Evolutionary conservation across 495 filamentous ascomycete species (phyloP).

Genomic region (Annulohypoxylon stygium): DNA sequence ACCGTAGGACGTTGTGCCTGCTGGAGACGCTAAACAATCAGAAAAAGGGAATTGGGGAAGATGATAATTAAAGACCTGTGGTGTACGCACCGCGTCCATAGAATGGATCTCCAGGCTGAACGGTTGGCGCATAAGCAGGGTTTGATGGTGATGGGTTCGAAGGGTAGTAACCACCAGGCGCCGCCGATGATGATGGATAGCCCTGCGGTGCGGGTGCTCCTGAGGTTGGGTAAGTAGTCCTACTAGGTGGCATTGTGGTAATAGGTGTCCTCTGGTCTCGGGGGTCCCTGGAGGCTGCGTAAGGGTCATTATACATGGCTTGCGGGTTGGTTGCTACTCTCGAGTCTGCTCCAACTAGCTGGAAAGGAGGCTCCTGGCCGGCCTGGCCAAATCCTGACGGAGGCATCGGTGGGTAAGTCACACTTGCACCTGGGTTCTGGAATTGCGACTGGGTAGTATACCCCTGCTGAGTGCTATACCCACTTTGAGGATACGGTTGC

Average conservation of each 20-base stretch:
- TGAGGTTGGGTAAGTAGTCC: constrained; percentile 52
- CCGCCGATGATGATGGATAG: constrained; percentile 49
- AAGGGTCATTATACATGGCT: constrained; percentile 47
- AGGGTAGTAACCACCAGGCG: constrained; percentile 48
- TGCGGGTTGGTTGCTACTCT: constrained; percentile 46
- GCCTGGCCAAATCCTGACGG: constrained; percentile 47
- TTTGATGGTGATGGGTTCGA: constrained; percentile 50
- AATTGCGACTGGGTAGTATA: constrained; percentile 50
- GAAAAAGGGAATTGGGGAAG: constrained; percentile 52
- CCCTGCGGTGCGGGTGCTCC: constrained; percentile 46
- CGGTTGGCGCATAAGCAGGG: constrained; percentile 47
- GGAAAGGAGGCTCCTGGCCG: constrained; percentile 49
- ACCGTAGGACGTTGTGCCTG: constrained; percentile 60
- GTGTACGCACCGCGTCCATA: constrained; percentile 67
- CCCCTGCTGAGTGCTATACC: constrained; percentile 50
- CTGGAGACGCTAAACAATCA: constrained; percentile 67
- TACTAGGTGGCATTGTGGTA: constrained; percentile 47
- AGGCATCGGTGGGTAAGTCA: constrained; percentile 36
- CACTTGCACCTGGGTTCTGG: constrained; percentile 32
- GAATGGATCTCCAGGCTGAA: constrained; percentile 61
- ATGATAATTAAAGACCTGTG: constrained; percentile 48
- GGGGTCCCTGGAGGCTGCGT: constrained; percentile 44
- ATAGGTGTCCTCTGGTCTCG: constrained; percentile 50
- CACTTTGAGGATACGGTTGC: constrained; percentile 51
- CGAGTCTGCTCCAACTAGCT: constrained; percentile 50